Evolutionary conservation across 1,139 yeast genomes (phyloP), one percentile per base, ranked within the genome.

Genomic region (Blastobotrys proliferans): DNA sequence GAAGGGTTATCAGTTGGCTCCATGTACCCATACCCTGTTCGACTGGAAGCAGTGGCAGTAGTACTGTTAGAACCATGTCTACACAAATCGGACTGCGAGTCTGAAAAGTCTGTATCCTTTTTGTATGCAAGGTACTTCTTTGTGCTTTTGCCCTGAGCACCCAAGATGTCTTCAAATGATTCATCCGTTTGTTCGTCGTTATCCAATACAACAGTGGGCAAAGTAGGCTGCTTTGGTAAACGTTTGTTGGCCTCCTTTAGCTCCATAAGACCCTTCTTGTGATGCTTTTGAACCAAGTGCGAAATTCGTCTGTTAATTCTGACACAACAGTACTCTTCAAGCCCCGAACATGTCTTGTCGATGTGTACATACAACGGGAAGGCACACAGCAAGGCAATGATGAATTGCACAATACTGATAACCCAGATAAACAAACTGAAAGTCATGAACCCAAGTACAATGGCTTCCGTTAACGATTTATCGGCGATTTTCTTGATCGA

Each of bases 371-470:
- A 73, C 9, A 83, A 72, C 1, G 84, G 86, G 4, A 79, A 56
- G 37, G 76, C 73, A 49, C 76, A 68, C 2, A 78, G 33, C 53
- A 82, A 55, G 1, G 88, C 94, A 46, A 77, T 55, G 20, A 74
- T 53, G 51, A 86, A 76, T 56, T 75, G 73, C 46, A 77, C 62
- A 48, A 86, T 74, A 68, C 83, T 83, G 45, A 83, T 64, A 11
- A 79, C 70, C 88, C 90, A 87, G 54, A 87, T 73, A n/a, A 76
- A 62, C 54, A 86, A 74, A 2, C 95, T 84, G 48, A 83, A 72
- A 39, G 83, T 70, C 90, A 85, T 85, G 53, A 84, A 74, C 24
- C 87, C 76, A 26, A 87, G 61, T 38, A 86, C 74, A 16, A 87
- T 68, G 3, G 94, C 86, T 55, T 85, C 83, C 35, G 72, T 66